Conservation (phyloP, 768 basidiomycete species). For the Mycena epipterygia region DNA sequence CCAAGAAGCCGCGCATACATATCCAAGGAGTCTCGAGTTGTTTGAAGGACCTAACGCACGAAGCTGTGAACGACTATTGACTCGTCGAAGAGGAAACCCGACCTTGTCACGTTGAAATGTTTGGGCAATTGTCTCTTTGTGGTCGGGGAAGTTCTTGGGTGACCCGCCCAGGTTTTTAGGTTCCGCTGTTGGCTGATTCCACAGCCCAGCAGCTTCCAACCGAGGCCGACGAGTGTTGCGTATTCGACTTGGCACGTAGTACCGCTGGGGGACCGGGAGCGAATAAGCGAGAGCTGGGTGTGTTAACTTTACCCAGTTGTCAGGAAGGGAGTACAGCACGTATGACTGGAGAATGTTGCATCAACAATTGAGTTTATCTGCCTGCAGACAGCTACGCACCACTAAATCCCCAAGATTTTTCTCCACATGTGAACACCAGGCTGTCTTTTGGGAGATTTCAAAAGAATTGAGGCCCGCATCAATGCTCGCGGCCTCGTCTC, state of each 20-base stretch:
- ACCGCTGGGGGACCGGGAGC: slow-evolving; percentile 77
- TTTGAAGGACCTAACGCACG: slow-evolving; percentile 66
- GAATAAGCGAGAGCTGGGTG: slow-evolving; percentile 67
- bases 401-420: slow-evolving; percentile 77
- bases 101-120: slow-evolving; percentile 80
- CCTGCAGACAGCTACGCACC: slow-evolving; percentile 58
- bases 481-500: slow-evolving; percentile 52
- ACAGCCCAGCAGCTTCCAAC: slow-evolving; percentile 74
- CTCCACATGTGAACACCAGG: slow-evolving; percentile 78
- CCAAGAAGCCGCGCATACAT: slow-evolving; percentile 70
- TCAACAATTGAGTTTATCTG: not conserved
- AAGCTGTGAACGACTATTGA: not conserved
- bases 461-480: slow-evolving; percentile 60
- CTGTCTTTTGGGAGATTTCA: slow-evolving; percentile 68
- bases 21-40: slow-evolving; percentile 68
- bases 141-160: slow-evolving; percentile 12
- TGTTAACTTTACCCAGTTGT: slow-evolving; percentile 74
- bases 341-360: slow-evolving; percentile 62
- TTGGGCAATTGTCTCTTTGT: slow-evolving; percentile 58
- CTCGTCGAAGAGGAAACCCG: slow-evolving; percentile 13
- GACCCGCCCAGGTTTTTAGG: not conserved
- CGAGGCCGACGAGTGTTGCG: slow-evolving; percentile 68
- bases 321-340: slow-evolving; percentile 69
- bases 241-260: slow-evolving; percentile 78
- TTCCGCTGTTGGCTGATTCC: slow-evolving; percentile 51